Base-by-base conservation (phyloP, 495 filamentous ascomycete genomes). In the Lasiosphaeriaceae sp. region DNA sequence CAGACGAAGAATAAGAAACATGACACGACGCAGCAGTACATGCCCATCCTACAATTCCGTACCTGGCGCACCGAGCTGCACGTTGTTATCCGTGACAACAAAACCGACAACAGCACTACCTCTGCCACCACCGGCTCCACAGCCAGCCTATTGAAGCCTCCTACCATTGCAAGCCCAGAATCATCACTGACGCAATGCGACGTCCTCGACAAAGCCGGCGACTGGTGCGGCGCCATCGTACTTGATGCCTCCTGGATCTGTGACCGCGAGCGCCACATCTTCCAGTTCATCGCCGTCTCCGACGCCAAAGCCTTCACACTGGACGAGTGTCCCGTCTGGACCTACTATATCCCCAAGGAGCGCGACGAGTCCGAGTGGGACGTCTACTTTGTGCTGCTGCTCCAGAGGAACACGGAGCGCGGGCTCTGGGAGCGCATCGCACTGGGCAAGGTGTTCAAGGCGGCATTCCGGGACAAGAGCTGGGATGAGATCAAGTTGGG, bases 261-360 rank as follows among this genome's bases (percentile, higher is more conserved):
- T n/a, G n/a, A n/a, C n/a, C n/a, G n/a, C n/a, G n/a, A n/a, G n/a
- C n/a, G n/a, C n/a, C n/a, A n/a, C n/a, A n/a, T n/a, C n/a, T n/a
- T 41, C 31, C 54, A 62, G 35, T 71, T 74, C 44, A 54, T 72
- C 24, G 71, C 71, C 14, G 54, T 72, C 20, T 66, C 66, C 23
- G 69, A 74, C 12, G 69, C 71, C n/a, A 70, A 66, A 43, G 47
- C 14, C 2, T 67, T 73, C 46, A 59, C 57, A 8, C 17, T 34
- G 2, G 64, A 65, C 17, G 70, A 73, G 53, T 61, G 55, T 37
- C 54, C 58, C 14, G 58, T 44, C 8, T 73, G 70, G 70, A 69
- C 60, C 8, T 70, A 64, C 52, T 71, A 71, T 49, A 64, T 71
- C 58, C 53, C 61, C 34, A 60, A 64, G 52, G 57, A 64, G 47